A percentile compares a stretch with the other conserved stretches of the same genome.
phyloP scores from a whole-genome alignment of 805 yeast genomes.

The Saturnispora zaruensis region DNA sequence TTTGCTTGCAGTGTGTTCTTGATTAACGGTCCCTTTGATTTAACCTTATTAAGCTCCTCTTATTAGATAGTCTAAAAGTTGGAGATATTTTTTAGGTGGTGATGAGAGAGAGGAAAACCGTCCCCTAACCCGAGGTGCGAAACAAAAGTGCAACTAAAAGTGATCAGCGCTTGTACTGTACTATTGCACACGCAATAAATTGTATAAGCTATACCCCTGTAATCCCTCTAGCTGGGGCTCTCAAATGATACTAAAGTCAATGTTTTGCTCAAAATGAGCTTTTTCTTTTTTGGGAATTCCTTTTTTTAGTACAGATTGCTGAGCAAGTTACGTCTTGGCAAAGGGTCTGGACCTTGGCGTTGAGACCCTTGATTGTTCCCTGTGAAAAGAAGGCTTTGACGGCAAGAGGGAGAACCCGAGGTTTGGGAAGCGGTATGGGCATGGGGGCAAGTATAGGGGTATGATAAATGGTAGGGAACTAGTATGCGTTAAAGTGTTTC shows the following conservation, averaged over 20 bases:
- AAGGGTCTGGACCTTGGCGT: slow-evolving; percentile 5
- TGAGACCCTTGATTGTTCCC: slow-evolving; percentile 4
- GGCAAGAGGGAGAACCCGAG: not conserved
- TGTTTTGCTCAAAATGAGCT: not conserved
- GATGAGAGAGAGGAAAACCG: not conserved
- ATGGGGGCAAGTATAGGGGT: not conserved
- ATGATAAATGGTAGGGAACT: no score
- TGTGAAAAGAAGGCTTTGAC: not conserved
- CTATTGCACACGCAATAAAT: not conserved
- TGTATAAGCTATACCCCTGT: not conserved
- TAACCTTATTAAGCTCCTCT: not conserved
- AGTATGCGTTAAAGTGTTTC: no score
- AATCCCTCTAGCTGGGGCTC: not conserved
- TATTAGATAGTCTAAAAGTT: not conserved
- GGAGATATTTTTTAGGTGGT: not conserved
- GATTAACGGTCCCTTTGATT: not conserved
- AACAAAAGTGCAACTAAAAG: not conserved
- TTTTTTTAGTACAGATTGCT: not conserved
- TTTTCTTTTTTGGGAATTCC: not conserved
- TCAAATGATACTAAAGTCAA: not conserved
- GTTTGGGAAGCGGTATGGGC: not conserved
- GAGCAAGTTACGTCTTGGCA: slow-evolving; percentile 2
- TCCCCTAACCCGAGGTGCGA: slow-evolving; percentile 1
- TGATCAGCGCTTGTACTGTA: not conserved
- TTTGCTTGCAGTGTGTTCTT: not conserved